A percentile compares a stretch with the other conserved stretches of the same genome.
Evolutionary conservation across 2,329 filamentous ascomycete species (phyloP).

Genomic region (Aspergillus luchuensis): DNA sequence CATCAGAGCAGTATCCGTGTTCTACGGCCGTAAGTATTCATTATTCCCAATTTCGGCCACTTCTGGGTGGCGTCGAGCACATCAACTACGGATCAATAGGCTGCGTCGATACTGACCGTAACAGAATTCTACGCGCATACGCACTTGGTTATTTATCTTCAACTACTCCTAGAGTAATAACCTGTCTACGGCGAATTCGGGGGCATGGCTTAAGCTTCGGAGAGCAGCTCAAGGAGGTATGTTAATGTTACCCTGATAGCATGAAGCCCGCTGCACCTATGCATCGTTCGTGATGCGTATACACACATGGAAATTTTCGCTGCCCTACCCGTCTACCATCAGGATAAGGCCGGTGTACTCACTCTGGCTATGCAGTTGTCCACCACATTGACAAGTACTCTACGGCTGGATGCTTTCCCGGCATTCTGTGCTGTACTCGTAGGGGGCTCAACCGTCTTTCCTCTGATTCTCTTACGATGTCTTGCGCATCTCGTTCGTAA

Average conservation of each 20-base stretch:
- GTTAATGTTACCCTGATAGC: constrained; percentile 15
- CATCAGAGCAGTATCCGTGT: constrained; percentile 27
- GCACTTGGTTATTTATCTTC: constrained; percentile 52
- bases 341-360: constrained; percentile 16
- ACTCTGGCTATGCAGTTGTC: constrained; percentile 37
- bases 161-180: constrained; percentile 49
- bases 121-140: constrained; percentile 50
- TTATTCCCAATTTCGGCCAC: neutral
- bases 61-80: constrained; percentile 4
- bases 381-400: constrained; percentile 41
- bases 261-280: constrained; percentile 9
- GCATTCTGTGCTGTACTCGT: constrained; percentile 56
- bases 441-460: constrained; percentile 54
- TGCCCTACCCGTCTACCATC: neutral
- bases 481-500: constrained; percentile 28
- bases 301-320: neutral
- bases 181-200: constrained; percentile 39
- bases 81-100: constrained; percentile 11
- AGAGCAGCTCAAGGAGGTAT: constrained; percentile 42
- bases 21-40: constrained; percentile 39
- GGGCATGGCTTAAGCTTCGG: constrained; percentile 34
- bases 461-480: constrained; percentile 31
- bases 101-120: constrained; percentile 9
- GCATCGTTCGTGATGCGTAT: constrained; percentile 1
- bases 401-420: constrained; percentile 53